Evolutionary conservation across 148 eudicot genomes (phyloP).

Genomic region (Fallopia convolvulus): DNA sequence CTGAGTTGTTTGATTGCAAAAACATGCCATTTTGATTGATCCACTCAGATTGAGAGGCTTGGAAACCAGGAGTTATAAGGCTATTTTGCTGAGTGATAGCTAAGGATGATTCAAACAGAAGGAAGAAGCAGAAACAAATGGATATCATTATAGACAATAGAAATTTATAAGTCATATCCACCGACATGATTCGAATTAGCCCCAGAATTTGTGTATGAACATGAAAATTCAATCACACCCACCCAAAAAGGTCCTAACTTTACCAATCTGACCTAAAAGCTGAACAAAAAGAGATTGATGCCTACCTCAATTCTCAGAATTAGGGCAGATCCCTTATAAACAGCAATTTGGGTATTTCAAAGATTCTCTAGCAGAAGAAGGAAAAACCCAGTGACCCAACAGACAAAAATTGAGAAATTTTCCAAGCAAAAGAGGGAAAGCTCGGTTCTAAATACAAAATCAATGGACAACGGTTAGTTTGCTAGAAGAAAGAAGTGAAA

Average conservation of each 20-base stretch:
- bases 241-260: background rate
- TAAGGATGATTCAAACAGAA: slow-evolving; percentile 21
- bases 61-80: slow-evolving; percentile 36
- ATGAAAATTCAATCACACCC: slow-evolving; percentile 2
- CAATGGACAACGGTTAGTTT: background rate
- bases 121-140: slow-evolving; percentile 23
- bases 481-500: background rate
- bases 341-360: background rate
- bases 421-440: background rate
- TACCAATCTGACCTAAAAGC: background rate
- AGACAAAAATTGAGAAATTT: background rate
- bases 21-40: slow-evolving; percentile 66
- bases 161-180: background rate
- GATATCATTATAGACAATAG: background rate
- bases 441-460: background rate
- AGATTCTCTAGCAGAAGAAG: background rate
- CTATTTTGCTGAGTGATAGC: slow-evolving; percentile 53
- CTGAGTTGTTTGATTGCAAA: slow-evolving; percentile 55
- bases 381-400: background rate
- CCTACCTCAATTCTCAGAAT: background rate
- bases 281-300: background rate
- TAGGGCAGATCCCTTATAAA: slow-evolving; percentile 1
- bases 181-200: background rate
- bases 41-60: slow-evolving; percentile 60
- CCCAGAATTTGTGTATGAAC: background rate